Conservation (phyloP, 768 basidiomycete genomes). For the Lactarius tabidus region DNA sequence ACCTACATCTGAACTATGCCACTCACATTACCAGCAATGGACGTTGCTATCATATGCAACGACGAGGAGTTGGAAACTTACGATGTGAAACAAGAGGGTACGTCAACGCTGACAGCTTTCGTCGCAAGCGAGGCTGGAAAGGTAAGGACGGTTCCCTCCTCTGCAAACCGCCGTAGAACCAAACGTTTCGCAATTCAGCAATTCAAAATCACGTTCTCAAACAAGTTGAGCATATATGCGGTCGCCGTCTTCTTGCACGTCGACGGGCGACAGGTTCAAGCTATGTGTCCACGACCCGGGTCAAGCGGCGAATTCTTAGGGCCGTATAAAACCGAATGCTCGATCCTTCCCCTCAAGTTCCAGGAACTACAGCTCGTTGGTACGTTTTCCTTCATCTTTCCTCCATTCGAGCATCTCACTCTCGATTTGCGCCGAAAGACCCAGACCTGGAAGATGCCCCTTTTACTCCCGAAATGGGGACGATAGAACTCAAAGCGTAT, state of each 20-base stretch:
- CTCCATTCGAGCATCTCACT: neutral
- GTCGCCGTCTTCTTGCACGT: neutral
- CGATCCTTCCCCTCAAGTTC: conserved; percentile 3
- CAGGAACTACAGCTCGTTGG: conserved; percentile 9
- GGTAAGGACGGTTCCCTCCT: neutral
- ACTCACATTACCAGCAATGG: neutral
- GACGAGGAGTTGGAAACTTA: neutral
- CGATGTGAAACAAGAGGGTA: conserved; percentile 1
- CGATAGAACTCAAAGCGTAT: conserved; percentile 1
- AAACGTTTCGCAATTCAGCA: neutral
- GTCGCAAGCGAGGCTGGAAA: conserved; percentile 17
- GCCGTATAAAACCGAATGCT: no score
- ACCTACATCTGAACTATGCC: conserved; percentile 5
- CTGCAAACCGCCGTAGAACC: neutral
- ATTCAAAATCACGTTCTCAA: neutral
- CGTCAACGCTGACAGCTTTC: neutral
- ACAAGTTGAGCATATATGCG: neutral
- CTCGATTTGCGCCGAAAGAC: neutral
- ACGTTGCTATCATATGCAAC: conserved; percentile 4
- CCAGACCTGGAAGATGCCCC: conserved; percentile 1
- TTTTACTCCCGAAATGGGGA: conserved; percentile 5
- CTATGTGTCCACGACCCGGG: neutral
- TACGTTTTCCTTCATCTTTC: neutral
- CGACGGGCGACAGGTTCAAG: neutral
- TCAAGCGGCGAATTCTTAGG: neutral